phyloP scores from a whole-genome alignment of 164 flowering plant genomes.

The Euptelea pleiosperma region DNA sequence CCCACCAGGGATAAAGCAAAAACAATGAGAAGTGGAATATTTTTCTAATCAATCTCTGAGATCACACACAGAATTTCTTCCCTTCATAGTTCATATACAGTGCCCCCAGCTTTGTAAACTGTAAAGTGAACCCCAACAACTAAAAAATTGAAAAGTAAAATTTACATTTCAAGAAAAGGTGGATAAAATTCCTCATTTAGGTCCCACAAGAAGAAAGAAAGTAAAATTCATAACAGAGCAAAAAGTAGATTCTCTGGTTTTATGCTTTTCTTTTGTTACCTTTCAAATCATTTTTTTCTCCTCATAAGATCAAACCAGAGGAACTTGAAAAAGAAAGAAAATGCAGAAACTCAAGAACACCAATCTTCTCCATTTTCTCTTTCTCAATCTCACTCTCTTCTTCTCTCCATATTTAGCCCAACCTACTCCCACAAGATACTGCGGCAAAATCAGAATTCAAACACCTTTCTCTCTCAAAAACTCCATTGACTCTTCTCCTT shows the following conservation, averaged over 20 bases:
- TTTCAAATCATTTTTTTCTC: conserved; percentile 8
- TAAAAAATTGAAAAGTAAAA: too few species aligned
- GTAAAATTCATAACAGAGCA: not conserved
- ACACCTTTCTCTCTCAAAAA: conserved; percentile 26
- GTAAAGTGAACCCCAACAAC: too few species aligned
- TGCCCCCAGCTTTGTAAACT: too few species aligned
- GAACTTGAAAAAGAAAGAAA: conserved; percentile 8
- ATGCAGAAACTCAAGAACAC: conserved; percentile 25
- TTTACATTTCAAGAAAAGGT: too few species aligned
- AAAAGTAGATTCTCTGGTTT: conserved; percentile 16
- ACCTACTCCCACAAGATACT: conserved; percentile 16
- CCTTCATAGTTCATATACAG: too few species aligned
- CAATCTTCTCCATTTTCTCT: conserved; percentile 18
- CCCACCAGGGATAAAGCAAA: too few species aligned
- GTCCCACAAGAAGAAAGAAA: not conserved
- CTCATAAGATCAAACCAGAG: conserved; percentile 3
- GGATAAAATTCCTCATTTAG: too few species aligned
- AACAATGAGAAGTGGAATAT: too few species aligned
- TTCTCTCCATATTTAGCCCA: conserved; percentile 18
- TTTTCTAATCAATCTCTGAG: too few species aligned
- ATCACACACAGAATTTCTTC: too few species aligned
- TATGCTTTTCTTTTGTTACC: conserved; percentile 1
- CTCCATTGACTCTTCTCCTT: conserved; percentile 13
- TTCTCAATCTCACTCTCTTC: conserved; percentile 14
- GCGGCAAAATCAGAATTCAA: conserved; percentile 39